A percentile compares a stretch with the other conserved stretches of the same genome.
These are phyloP conservation scores for Neoascochyta sp. DNA, from an alignment of 2,329 filamentous ascomycete genomes.

Conservation along the genomic window DNA sequence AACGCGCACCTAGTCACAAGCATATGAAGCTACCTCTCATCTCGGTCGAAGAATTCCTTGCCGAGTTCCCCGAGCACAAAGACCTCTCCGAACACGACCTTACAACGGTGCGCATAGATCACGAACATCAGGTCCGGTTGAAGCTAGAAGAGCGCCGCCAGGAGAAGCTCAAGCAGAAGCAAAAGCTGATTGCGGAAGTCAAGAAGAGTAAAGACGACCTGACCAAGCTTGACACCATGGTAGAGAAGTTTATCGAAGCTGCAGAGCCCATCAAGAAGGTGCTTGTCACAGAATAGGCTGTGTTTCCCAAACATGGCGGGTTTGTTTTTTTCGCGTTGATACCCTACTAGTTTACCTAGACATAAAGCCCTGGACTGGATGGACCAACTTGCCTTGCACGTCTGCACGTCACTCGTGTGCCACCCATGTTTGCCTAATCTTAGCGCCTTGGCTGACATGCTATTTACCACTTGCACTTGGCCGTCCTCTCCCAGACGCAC, in stretches of 20 bases:
- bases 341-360: no score
- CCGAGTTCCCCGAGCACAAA: constrained; percentile 69
- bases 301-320: neutral
- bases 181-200: constrained; percentile 69
- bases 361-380: no score
- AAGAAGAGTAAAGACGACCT: constrained; percentile 92
- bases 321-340: constrained; percentile 8
- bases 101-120: constrained; percentile 86
- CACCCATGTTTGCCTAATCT: no score
- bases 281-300: constrained; percentile 65
- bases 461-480: no score
- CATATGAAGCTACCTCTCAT: constrained; percentile 84
- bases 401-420: no score
- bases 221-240: constrained; percentile 81
- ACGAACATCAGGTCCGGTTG: constrained; percentile 82
- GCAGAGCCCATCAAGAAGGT: constrained; percentile 84
- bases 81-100: constrained; percentile 71
- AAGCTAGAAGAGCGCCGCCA: constrained; percentile 80
- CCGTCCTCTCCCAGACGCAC: no score
- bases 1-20: constrained; percentile 61
- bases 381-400: no score
- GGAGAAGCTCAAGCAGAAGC: constrained; percentile 59
- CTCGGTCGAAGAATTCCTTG: constrained; percentile 76
- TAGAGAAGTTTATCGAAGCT: constrained; percentile 91
- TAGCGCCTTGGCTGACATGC: no score